Percentiles rank a stretch among this genome's conserved stretches.
Conservation (phyloP, 768 basidiomycete genomes). For the Suillus subalutaceus region DNA sequence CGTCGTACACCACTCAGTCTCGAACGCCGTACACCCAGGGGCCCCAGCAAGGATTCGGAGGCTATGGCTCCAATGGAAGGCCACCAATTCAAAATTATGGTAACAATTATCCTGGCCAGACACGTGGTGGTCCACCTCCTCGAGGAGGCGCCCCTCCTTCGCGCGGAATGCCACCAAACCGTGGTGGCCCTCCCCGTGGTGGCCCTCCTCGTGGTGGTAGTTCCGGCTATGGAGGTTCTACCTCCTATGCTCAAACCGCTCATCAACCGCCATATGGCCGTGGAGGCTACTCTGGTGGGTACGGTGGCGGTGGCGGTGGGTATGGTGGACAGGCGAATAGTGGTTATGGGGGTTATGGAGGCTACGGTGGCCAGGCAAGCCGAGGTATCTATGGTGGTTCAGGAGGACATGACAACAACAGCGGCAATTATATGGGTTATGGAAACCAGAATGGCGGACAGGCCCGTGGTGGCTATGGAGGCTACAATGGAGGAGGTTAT, state of each 20-base stretch:
- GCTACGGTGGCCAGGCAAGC: slow-evolving; percentile 16
- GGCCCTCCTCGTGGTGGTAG: slow-evolving; percentile 23
- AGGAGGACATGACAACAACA: slow-evolving; percentile 31
- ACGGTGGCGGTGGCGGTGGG: slow-evolving; percentile 10
- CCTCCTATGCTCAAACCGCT: slow-evolving; percentile 20
- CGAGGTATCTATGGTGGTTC: slow-evolving; percentile 40
- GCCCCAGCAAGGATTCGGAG: slow-evolving; percentile 31
- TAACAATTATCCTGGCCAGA: slow-evolving; percentile 27
- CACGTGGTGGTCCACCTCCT: slow-evolving; percentile 27
- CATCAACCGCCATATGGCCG: slow-evolving; percentile 27
- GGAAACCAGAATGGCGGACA: slow-evolving; percentile 21
- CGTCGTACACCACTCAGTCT: slow-evolving; percentile 24
- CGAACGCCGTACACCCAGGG: slow-evolving; percentile 15
- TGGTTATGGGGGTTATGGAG: slow-evolving; percentile 24
- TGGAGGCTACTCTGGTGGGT: slow-evolving; percentile 28
- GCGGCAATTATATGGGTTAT: slow-evolving; percentile 45
- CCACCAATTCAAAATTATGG: slow-evolving; percentile 35
- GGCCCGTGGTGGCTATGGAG: slow-evolving; percentile 26
- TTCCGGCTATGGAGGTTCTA: slow-evolving; percentile 24
- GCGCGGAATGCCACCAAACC: slow-evolving; percentile 13
- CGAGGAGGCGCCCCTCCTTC: slow-evolving; percentile 9
- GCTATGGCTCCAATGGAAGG: slow-evolving; percentile 35
- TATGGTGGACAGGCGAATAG: slow-evolving; percentile 19
- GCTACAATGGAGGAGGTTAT: slow-evolving; percentile 21
- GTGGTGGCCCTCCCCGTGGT: slow-evolving; percentile 22